These are phyloP conservation scores for Croton setiger DNA, from an alignment of 441 rosid genomes.

Conservation along the genomic window DNA sequence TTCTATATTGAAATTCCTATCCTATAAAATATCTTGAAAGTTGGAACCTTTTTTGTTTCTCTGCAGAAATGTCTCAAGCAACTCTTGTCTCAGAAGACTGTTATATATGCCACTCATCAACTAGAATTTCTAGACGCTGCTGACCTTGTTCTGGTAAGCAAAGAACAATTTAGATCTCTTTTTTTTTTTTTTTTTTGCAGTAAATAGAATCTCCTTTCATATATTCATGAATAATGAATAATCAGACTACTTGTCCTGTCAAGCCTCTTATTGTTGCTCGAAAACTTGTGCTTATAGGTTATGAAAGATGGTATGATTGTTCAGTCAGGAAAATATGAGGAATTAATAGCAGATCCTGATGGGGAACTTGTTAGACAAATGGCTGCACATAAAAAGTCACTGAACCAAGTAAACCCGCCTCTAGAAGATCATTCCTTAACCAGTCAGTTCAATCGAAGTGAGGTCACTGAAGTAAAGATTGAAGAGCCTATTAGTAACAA, in stretches of 20 bases:
- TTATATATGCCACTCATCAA: conserved; percentile 68
- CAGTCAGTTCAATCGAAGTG: conserved; percentile 25
- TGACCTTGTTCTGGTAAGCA: conserved; percentile 61
- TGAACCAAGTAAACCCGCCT: conserved; percentile 44
- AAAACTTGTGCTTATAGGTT: conserved; percentile 33
- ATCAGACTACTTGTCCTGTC: neutral
- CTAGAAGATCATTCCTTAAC: conserved; percentile 19
- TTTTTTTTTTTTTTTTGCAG: no score
- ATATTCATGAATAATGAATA: neutral
- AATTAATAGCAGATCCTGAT: conserved; percentile 33
- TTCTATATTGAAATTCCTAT: neutral
- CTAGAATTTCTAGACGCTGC: conserved; percentile 66
- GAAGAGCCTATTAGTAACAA: conserved; percentile 16
- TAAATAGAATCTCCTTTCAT: neutral
- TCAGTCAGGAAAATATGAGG: conserved; percentile 58
- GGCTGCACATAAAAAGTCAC: conserved; percentile 48
- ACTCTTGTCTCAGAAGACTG: conserved; percentile 56
- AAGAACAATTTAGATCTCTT: no score
- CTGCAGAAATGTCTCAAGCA: conserved; percentile 60
- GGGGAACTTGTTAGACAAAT: conserved; percentile 55
- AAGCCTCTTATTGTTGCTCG: conserved; percentile 10
- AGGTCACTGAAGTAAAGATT: conserved; percentile 38
- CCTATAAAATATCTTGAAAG: neutral
- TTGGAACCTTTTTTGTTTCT: neutral
- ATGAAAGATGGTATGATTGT: conserved; percentile 56